Base-by-base conservation (phyloP, 805 yeast species). In the Saccharomycopsis malanga region DNA sequence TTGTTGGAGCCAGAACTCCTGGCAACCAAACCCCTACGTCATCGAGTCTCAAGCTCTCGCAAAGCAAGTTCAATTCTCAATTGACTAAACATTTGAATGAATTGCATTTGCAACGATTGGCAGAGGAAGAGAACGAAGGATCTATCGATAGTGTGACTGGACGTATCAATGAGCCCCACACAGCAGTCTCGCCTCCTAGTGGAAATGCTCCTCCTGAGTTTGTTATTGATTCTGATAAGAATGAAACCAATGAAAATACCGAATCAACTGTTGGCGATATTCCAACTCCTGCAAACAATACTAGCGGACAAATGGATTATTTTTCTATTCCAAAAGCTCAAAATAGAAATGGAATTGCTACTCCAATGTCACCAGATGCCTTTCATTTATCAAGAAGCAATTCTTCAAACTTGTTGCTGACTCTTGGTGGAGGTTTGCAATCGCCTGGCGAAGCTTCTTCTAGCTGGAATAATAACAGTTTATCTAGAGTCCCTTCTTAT, bases 401-500 rank as follows among this genome's bases (percentile, higher is more conserved):
- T 44, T 80, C 87, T 1, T 54, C 56, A 14, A 65, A 65, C 20
- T 47, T 65, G 25, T 40, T 56, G 50, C 46, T 57, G 23, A 36
- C 56, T 46, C 38, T 64, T 4, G 54, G 59, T 1, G 14, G 29
- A 12, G 44, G 23, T 6, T 27, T 38, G n/a, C 39, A 43, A 14
- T 39, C 50, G 18, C 51, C 34, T 52, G 52, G 46, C 3, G 55
- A 50, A 23, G 45, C 46, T 17, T 49, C 54, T 4, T 53, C 49
- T 4, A 73, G 67, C 24, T 67, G 72, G 70, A 73, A 74, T 49
- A 51, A 70, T 2, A 61, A 61, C 4, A 62, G 69, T 2, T 54
- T 87, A 53, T 79, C 83, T 18, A 68, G 77, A 42, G 96, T 91
- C 4, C 98, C 98, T 0, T 79, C 95, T 0, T 91, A 91, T 63